Evolutionary conservation across 2,329 filamentous ascomycete genomes (phyloP), one percentile per base, ranked within the genome.

Genomic region (Pleoardoris graminearum): DNA sequence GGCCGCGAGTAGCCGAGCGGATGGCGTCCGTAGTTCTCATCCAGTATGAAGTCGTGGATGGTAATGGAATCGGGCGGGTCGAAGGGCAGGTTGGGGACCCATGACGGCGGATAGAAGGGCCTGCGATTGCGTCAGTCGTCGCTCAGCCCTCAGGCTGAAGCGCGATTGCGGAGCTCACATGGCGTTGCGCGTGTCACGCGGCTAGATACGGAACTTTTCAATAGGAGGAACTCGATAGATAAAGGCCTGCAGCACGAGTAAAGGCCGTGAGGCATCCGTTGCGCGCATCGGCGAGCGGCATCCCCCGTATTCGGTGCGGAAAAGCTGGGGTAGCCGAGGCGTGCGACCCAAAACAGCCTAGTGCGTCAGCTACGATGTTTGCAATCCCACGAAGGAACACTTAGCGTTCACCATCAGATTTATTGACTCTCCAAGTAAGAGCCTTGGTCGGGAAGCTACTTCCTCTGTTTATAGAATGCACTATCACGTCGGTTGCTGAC

Each of bases 41-140:
- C 82, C 55, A 86, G 82, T 77, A 95, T 86, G 73, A 95, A 95
- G 46, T 93, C 85, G 59, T 82, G 81, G 52, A 95, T 80, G 4
- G 90, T 81, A 61, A 95, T 81, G 25, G 84, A 84, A 71, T 94
- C 90, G 14, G 90, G 90, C 8, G 87, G 79, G 29, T 86, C 81
- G 74, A 79, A 76, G n/a, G 84, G 81, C 22, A 88, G 77, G 62
- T 79, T 71, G 4, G 85, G 84, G 21, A 83, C 80, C 81, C 83
- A 87, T 62, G 81, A 71, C 7, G 86, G 85, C 50, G 86, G 76
- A 46, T 77, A 71, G 71, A 89, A 89, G 8, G 75, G 70, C 78
- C 80, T 80, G 25, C 60, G 42, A 14, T 16, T 25, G 32, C 22
- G 23, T 36, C 11, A 42, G 47, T 16, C 11, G 10, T 32, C 17